A percentile compares a stretch with the other conserved stretches of the same genome.
Conservation (phyloP, 495 filamentous ascomycete genomes). For the Penicillium angulare region DNA sequence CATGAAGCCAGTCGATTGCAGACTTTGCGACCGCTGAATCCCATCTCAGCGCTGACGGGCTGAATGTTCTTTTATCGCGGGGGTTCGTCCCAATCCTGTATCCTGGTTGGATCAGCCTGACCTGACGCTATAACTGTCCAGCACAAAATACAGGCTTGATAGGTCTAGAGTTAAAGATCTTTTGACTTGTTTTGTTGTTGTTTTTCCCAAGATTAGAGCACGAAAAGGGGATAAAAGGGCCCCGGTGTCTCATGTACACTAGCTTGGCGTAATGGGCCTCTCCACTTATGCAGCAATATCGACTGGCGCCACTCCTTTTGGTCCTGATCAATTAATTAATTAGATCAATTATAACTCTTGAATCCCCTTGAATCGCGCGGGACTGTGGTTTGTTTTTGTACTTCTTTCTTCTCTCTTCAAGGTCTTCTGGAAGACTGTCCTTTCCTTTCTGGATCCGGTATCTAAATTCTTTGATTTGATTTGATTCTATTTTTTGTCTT, state of each 20-base stretch:
- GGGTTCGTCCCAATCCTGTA: neutral
- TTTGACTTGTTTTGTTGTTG: too few species aligned
- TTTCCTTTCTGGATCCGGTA: slow-evolving; percentile 32
- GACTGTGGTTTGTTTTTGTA: slow-evolving; percentile 10
- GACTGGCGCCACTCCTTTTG: slow-evolving; percentile 12
- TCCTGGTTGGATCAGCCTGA: neutral
- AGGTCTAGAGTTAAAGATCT: too few species aligned
- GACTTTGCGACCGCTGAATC: neutral
- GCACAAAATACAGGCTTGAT: too few species aligned
- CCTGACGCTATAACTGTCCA: neutral
- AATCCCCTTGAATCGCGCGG: slow-evolving; percentile 9
- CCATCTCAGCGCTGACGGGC: neutral
- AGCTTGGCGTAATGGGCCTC: slow-evolving; percentile 12
- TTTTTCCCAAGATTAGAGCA: too few species aligned
- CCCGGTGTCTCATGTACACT: slow-evolving; percentile 31
- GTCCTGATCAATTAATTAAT: slow-evolving; percentile 10
- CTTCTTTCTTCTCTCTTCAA: slow-evolving; percentile 19
- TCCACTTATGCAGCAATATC: slow-evolving; percentile 19
- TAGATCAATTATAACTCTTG: neutral
- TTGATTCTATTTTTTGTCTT: slow-evolving; percentile 11
- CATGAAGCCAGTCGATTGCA: neutral
- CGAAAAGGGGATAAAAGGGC: neutral
- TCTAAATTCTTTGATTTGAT: neutral
- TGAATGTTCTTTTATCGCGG: neutral
- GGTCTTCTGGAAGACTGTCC: slow-evolving; percentile 53